phyloP scores from a whole-genome alignment of 2,329 filamentous ascomycete species.

The Xylariaceae sp. region DNA sequence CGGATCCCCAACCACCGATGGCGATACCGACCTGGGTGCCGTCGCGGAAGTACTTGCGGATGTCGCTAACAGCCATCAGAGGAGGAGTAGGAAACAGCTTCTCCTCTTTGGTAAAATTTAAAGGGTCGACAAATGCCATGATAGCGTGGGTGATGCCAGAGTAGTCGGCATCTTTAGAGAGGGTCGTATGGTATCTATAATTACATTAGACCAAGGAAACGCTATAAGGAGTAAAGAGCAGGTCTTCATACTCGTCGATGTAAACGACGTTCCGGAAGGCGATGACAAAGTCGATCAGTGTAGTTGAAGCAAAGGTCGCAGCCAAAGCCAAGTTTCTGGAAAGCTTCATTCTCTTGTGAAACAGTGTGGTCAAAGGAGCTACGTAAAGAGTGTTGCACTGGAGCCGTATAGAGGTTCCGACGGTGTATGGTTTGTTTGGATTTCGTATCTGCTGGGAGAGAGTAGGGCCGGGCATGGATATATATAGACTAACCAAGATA shows the following conservation, averaged over 20 bases:
- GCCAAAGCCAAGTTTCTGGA: neutral
- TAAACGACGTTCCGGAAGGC: slow-evolving; percentile 13
- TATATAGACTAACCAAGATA: neutral
- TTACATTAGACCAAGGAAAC: too few relatives aligned
- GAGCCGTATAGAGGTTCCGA: too few relatives aligned
- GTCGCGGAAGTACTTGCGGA: slow-evolving; percentile 7
- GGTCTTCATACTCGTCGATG: slow-evolving; percentile 12
- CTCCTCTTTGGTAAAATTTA: slow-evolving; percentile 1
- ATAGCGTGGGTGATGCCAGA: slow-evolving; percentile 10
- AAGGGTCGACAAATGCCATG: slow-evolving; percentile 11
- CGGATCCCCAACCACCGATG: slow-evolving; percentile 12
- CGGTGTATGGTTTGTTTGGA: too few relatives aligned
- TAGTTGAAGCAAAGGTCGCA: slow-evolving; percentile 1
- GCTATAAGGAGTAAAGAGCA: too few relatives aligned
- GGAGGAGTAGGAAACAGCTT: neutral
- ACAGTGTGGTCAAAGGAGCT: too few relatives aligned
- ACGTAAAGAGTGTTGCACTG: too few relatives aligned
- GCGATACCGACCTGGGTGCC: slow-evolving; percentile 9
- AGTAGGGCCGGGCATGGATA: neutral
- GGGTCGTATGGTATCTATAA: too few relatives aligned
- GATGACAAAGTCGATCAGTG: neutral
- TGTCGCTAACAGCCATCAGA: neutral
- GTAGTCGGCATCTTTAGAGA: slow-evolving; percentile 5
- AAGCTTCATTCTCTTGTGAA: too few relatives aligned
- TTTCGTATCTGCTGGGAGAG: neutral